phyloP scores from a whole-genome alignment of 371 early-diverging fungal genomes.

The Mortierella sp. region DNA sequence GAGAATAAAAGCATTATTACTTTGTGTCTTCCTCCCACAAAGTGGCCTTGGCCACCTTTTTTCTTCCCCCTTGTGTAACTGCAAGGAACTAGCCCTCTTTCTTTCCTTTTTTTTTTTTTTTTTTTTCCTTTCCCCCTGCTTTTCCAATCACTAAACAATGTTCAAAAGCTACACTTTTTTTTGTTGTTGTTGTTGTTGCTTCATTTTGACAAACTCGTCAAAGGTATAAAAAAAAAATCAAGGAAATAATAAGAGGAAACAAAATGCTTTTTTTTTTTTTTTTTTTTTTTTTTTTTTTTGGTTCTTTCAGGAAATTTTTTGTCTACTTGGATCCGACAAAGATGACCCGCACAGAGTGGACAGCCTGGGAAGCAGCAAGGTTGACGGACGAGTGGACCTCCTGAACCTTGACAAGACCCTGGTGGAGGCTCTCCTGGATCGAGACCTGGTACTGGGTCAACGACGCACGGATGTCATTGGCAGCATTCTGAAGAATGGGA shows the following conservation, averaged over 20 bases:
- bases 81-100: too few relatives aligned
- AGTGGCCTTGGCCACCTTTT: too few relatives aligned
- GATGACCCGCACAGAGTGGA: conserved; percentile 36
- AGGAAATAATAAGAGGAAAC: conserved; percentile 9
- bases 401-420: conserved; percentile 42
- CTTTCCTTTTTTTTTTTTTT: too few relatives aligned
- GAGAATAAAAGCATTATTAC: too few relatives aligned
- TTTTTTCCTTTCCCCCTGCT: too few relatives aligned
- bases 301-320: neutral
- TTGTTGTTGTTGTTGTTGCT: neutral
- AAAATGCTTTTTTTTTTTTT: neutral
- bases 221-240: conserved; percentile 2
- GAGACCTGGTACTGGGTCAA: conserved; percentile 42
- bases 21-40: too few relatives aligned
- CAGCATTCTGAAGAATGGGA: conserved; percentile 59
- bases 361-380: conserved; percentile 23
- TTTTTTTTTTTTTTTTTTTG: neutral
- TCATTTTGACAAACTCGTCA: neutral
- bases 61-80: too few relatives aligned
- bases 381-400: conserved; percentile 30
- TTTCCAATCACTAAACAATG: neutral
- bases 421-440: conserved; percentile 47
- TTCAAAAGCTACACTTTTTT: neutral
- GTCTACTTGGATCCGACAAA: conserved; percentile 42
- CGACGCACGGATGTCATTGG: conserved; percentile 56